A percentile compares a stretch with the other conserved stretches of the same genome.
phyloP scores from a whole-genome alignment of 2,329 filamentous ascomycete genomes.

The Dryadomyces quercivorus region DNA sequence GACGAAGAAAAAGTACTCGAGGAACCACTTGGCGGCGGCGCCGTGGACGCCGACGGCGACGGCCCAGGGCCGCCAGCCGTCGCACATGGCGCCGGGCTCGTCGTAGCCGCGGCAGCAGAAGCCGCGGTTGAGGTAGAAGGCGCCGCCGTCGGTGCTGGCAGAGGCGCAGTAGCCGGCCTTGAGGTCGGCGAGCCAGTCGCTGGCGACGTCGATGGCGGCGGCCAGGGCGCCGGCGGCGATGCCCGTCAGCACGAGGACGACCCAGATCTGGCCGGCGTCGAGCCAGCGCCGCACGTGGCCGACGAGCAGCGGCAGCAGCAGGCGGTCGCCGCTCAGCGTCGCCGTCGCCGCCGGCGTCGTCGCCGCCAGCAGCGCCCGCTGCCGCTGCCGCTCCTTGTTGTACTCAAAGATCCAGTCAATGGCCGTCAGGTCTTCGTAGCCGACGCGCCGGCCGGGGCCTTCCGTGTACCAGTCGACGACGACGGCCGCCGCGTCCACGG shows the following conservation, averaged over 20 bases:
- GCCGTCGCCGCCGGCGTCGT: conserved; percentile 36
- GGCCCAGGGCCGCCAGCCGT: conserved; percentile 81
- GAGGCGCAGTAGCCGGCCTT: conserved; percentile 81
- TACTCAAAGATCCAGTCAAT: conserved; percentile 99
- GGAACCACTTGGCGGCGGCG: conserved; percentile 54
- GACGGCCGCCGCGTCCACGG: conserved; percentile 5
- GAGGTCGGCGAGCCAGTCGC: conserved; percentile 85
- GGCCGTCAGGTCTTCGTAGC: conserved; percentile 90
- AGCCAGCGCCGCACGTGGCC: conserved; percentile 62
- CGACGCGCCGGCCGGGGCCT: conserved; percentile 77
- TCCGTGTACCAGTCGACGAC: conserved; percentile 71
- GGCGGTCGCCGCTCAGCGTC: not conserved
- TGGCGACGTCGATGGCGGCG: conserved; percentile 78
- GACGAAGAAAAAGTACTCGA: conserved; percentile 81
- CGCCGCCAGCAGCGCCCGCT: conserved; percentile 62
- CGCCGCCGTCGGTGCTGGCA: conserved; percentile 62
- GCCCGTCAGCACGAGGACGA: conserved; percentile 76
- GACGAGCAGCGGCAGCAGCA: conserved; percentile 29
- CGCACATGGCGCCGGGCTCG: conserved; percentile 59
- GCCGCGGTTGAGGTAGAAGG: conserved; percentile 79
- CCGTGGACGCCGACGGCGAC: conserved; percentile 51
- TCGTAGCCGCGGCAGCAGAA: conserved; percentile 95
- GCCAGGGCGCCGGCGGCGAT: conserved; percentile 74
- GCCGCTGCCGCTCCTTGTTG: conserved; percentile 82
- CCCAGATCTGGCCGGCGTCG: conserved; percentile 85